Evolutionary conservation across 331 rosid genomes (phyloP), one percentile per base, ranked within the genome.

Genomic region (Quercus phellos): DNA sequence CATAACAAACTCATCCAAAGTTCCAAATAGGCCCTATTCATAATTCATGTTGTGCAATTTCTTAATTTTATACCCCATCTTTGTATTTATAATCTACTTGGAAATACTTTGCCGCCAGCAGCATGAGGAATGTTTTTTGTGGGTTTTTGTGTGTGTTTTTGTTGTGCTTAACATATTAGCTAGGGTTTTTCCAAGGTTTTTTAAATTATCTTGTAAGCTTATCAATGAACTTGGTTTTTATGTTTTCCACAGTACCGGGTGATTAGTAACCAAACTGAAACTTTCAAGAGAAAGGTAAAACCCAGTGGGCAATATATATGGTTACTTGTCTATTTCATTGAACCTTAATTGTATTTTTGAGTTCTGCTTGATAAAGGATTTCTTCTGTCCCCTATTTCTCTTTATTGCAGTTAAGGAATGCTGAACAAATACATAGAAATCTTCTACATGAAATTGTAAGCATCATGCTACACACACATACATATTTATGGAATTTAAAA

Each of bases 241-340:
- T 77, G 38, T 72, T 73, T 22, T 53, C 75, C 22, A 59, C 96
- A 94, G 98, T 81, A 12, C 24, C 82, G 82, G 81, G 82, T 77
- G 86, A 69, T 91, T 68, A 10, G 83, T 12, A 87, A 54, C 81
- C 90, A 89, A 89, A 89, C 81, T 72, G 84, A 81, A 43, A 89
- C 90, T 4, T 88, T 85, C 50, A 89, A 86, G 89, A 94, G 87
- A 79, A 94, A 90, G 98, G 97, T 88, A 78, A 51, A 51, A 19
- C 35, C 29, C 59, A 18, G 1, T 77, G 16, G 42, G 17, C 72
- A 46, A 74, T 51, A 60, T 55, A 13, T 46, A 35, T 32, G 9
- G 13, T 32, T 34, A 13, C 16, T 21, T 26, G 5, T 22, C 50
- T 69, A n/a, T 56, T 56, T 35, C 58, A 42, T 53, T 55, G 4